Percentiles rank a stretch among this genome's conserved stretches.
Evolutionary conservation across 2,329 filamentous ascomycete species (phyloP).

Genomic region (Lachnellula occidentalis): DNA sequence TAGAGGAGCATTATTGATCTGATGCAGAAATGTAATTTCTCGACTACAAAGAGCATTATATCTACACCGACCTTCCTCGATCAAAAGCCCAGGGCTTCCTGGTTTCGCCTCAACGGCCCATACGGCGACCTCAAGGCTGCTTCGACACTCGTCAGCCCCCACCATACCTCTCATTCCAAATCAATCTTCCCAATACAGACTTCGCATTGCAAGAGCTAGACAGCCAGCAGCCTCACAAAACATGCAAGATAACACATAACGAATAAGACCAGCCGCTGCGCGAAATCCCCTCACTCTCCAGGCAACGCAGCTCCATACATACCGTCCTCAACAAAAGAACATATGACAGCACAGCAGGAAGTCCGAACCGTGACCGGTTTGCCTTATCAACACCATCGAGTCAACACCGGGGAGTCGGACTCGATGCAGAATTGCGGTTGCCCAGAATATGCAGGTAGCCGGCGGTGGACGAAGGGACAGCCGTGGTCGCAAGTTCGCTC

Average conservation of each 20-base stretch:
- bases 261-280: neutral
- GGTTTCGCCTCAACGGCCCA: neutral
- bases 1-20: neutral
- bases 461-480: neutral
- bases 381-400: neutral
- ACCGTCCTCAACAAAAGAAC: neutral
- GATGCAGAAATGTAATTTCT: neutral
- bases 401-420: neutral
- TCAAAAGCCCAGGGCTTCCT: neutral
- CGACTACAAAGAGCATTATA: neutral
- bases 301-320: neutral
- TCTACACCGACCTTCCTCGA: neutral
- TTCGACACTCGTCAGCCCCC: neutral
- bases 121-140: neutral
- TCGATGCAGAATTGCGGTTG: neutral
- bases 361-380: neutral
- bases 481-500: neutral
- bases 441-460: neutral
- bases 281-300: neutral
- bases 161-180: neutral
- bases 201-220: neutral
- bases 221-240: neutral
- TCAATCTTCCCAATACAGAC: neutral
- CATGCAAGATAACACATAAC: neutral
- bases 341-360: neutral